Percentiles rank a stretch among this genome's conserved stretches.
phyloP scores from a whole-genome alignment of 225 moss, liverwort and hornwort species.

The Ulota crispa region DNA sequence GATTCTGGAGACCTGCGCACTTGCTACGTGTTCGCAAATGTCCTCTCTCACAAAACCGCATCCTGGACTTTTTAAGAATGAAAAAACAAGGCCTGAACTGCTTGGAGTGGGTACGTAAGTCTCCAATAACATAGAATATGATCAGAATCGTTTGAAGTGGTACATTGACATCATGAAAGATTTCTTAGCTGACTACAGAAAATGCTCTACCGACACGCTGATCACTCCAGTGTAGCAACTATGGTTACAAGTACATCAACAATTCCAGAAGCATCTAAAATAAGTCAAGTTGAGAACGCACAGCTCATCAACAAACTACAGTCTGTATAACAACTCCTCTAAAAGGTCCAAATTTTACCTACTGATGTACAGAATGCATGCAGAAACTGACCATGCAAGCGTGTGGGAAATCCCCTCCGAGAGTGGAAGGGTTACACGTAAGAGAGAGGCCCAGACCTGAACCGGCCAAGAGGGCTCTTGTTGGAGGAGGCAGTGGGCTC shows the following conservation, averaged over 20 bases:
- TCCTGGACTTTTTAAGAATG: too few species aligned
- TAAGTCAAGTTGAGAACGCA: background rate
- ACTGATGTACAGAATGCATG: constrained; percentile 26
- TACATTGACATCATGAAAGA: background rate
- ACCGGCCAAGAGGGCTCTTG: constrained; percentile 57
- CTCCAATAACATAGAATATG: background rate
- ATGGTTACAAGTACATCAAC: background rate
- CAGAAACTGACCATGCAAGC: constrained; percentile 3
- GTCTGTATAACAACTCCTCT: background rate
- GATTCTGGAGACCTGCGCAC: background rate
- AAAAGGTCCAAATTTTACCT: background rate
- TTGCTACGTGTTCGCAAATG: background rate
- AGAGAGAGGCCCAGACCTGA: constrained; percentile 60
- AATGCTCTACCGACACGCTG: background rate
- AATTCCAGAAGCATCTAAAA: background rate
- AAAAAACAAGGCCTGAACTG: too few species aligned
- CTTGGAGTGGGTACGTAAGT: background rate
- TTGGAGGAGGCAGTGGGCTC: constrained; percentile 24
- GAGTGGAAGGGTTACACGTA: constrained; percentile 21
- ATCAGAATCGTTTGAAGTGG: background rate
- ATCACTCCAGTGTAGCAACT: background rate
- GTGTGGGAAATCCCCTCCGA: background rate
- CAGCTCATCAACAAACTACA: background rate
- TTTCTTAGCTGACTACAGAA: background rate
- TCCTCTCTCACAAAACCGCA: too few species aligned